Evolutionary conservation across 805 yeast genomes (phyloP).

Genomic region (Clavispora fructus): DNA sequence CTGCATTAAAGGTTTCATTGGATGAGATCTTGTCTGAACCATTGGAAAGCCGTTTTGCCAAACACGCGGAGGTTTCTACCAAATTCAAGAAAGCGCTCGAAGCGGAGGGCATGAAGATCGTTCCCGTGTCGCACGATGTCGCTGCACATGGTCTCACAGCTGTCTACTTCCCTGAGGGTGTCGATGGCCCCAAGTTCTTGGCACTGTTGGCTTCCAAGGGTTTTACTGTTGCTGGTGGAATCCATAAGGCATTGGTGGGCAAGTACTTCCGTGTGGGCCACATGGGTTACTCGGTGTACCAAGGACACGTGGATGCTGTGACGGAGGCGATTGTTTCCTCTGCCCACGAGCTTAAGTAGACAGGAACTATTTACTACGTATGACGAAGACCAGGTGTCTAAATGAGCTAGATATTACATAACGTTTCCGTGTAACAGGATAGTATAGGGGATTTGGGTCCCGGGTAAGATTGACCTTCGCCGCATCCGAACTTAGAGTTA

Average conservation of each 20-base stretch:
- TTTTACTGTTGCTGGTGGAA: conserved; percentile 83
- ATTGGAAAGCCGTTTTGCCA: conserved; percentile 56
- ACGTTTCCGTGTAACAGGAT: no score
- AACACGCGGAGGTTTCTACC: conserved; percentile 58
- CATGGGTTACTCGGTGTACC: conserved; percentile 76
- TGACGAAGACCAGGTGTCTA: background rate
- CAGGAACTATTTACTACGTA: background rate
- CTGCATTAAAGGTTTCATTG: conserved; percentile 74
- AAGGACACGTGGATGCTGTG: conserved; percentile 35
- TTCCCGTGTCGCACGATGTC: conserved; percentile 51
- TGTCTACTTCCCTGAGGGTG: conserved; percentile 71
- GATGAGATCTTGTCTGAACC: conserved; percentile 56
- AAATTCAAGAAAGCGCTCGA: conserved; percentile 57
- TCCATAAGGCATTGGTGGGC: conserved; percentile 71
- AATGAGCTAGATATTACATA: no score
- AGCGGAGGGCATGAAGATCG: conserved; percentile 60
- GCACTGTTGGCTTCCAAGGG: conserved; percentile 56
- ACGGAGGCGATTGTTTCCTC: conserved; percentile 29
- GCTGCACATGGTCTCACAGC: conserved; percentile 91
- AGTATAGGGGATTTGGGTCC: no score
- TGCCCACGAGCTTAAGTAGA: background rate
- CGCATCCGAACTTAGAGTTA: no score
- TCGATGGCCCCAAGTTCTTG: conserved; percentile 64
- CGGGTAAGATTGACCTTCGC: no score
- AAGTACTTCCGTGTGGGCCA: conserved; percentile 93